phyloP scores from a whole-genome alignment of 1,139 yeast genomes.

The Debaryomycetaceae sp. region DNA sequence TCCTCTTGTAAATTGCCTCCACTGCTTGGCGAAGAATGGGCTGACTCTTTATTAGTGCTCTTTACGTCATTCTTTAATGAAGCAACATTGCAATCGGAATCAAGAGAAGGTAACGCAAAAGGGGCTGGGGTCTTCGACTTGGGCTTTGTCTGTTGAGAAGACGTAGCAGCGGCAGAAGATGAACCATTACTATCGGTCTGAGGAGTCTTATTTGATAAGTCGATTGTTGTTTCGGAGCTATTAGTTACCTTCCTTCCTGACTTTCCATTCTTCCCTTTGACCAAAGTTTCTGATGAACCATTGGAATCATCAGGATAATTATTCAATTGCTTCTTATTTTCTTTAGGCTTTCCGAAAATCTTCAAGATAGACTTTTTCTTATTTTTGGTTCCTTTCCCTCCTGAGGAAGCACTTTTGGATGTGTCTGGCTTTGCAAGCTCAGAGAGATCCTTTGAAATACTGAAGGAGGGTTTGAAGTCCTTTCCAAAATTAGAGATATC shows the following conservation, averaged over 20 bases:
- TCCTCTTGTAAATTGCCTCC: slow-evolving; percentile 10
- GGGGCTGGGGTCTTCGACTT: slow-evolving; percentile 30
- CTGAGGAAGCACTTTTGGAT: background rate
- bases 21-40: slow-evolving; percentile 3
- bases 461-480: slow-evolving; percentile 37
- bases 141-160: background rate
- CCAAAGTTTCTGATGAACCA: slow-evolving; percentile 4
- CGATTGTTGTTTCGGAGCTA: background rate
- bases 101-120: slow-evolving; percentile 40
- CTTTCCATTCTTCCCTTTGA: background rate
- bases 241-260: background rate
- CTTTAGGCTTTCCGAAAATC: slow-evolving; percentile 19
- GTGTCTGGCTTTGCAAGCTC: background rate
- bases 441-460: slow-evolving; percentile 3
- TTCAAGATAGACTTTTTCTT: slow-evolving; percentile 22
- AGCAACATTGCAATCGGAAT: background rate
- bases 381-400: background rate
- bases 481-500: slow-evolving; percentile 44
- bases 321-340: slow-evolving; percentile 1
- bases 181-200: background rate
- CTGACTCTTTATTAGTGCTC: background rate
- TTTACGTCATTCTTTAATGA: background rate
- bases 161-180: background rate
- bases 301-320: background rate
- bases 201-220: background rate